Evolutionary conservation across 1,139 yeast genomes (phyloP), one percentile per base, ranked within the genome.

Genomic region (Yamadazyma spencermartinsiae): DNA sequence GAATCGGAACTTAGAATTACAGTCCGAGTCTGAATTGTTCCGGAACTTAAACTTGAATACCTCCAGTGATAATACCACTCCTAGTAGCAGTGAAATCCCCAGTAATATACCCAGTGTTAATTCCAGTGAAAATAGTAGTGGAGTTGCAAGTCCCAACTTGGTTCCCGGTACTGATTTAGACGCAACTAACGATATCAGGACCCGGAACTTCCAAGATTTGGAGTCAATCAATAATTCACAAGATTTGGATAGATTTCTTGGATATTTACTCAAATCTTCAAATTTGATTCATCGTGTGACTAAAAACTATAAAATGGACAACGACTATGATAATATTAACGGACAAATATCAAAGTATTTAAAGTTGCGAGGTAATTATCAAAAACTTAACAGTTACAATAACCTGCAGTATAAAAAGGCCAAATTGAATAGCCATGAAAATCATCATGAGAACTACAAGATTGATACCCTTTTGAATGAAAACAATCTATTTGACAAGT

Each of bases 181-280:
- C 18, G 25, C 16, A 18, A 8, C 15, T 12, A 30, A 11, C n/a
- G 33, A 19, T 4, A 15, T 13, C 31, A 19, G 23, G 26, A 25
- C 21, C 12, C 41, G 35, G 3, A 52, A 51, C 34, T 55, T 58
- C 36, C 72, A 69, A 21, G 50, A 68, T 48, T 50, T 72, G 23
- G 76, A 71, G 38, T 56, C 60, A 13, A 68, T 72, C 35, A 66
- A 66, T 43, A 68, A 68, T 41, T 52, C 68, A 26, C 65, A 67
- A 43, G 77, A 72, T 50, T 59, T 72, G 45, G 70, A 72, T 45
- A 63, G 65, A 46, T 69, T 70, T 41, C 52, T 72, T 34, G 63
- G 61, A n/a, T 71, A 70, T 45, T 53, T 68, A 29, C 62, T 65
- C 29, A 69, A 65, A 40, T 66, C 68, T 13, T 60, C 72, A 14